phyloP scores from a whole-genome alignment of 495 filamentous ascomycete species.

The Neurospora pannonica region DNA sequence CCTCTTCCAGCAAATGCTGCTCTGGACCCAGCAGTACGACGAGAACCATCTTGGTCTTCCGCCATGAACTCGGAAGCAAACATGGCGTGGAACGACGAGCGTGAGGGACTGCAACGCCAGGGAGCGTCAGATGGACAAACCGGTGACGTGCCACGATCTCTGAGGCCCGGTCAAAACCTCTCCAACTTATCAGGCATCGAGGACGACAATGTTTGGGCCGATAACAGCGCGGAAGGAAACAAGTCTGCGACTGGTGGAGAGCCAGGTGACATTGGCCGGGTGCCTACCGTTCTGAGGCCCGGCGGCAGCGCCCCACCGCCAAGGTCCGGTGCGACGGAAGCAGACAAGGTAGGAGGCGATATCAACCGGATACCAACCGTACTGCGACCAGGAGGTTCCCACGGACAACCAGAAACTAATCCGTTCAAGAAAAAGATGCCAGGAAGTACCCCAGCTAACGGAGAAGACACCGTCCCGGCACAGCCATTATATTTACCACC shows the following conservation, averaged over 20 bases:
- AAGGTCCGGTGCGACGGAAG: neutral
- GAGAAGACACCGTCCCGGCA: neutral
- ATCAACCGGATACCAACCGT: constrained; percentile 19
- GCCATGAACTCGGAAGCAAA: constrained; percentile 25
- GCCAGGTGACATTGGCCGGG: constrained; percentile 7
- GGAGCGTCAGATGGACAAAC: neutral
- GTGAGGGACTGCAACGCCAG: constrained; percentile 3
- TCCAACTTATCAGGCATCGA: constrained; percentile 10
- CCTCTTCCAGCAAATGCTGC: constrained; percentile 27
- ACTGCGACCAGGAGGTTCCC: constrained; percentile 25
- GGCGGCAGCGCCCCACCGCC: constrained; percentile 5
- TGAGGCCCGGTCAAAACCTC: constrained; percentile 17
- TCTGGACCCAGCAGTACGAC: constrained; percentile 15
- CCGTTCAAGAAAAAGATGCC: constrained; percentile 41
- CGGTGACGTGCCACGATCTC: constrained; percentile 15
- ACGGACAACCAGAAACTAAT: constrained; percentile 36
- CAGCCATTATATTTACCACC: constrained; percentile 9
- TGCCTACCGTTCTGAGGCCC: constrained; percentile 14
- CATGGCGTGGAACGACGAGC: constrained; percentile 25
- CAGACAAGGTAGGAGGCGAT: constrained; percentile 5
- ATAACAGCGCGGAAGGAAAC: neutral
- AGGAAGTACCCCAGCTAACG: constrained; percentile 4
- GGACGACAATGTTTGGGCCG: constrained; percentile 17
- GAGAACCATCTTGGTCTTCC: constrained; percentile 24
- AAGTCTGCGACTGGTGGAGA: neutral